These are phyloP conservation scores for Eucalyptus victrix DNA, from an alignment of 345 rosid species.

Conservation along the genomic window DNA sequence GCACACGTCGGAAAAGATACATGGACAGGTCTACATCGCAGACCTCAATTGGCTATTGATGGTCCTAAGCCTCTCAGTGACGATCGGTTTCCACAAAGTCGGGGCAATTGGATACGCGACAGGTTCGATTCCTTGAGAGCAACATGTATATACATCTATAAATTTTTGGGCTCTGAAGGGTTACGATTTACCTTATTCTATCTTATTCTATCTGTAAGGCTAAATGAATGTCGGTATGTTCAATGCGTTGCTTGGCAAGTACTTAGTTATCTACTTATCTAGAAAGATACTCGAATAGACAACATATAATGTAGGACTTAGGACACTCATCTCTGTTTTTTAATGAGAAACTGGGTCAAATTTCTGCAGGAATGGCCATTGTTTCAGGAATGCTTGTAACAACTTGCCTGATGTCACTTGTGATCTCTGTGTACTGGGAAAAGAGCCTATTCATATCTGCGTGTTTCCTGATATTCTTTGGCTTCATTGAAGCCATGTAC, in stretches of 20 bases:
- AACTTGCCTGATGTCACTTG: slow-evolving; percentile 52
- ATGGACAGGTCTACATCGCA: slow-evolving; percentile 54
- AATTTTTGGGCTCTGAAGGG: background rate
- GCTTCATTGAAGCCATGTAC: slow-evolving; percentile 31
- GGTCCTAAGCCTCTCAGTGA: slow-evolving; percentile 37
- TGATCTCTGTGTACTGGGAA: slow-evolving; percentile 43
- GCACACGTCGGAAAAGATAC: slow-evolving; percentile 38
- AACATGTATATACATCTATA: background rate
- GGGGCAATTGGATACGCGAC: slow-evolving; percentile 28
- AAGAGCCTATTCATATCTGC: slow-evolving; percentile 21
- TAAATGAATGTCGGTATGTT: background rate
- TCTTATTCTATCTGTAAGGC: background rate
- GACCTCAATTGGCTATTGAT: slow-evolving; percentile 51
- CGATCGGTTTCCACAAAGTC: slow-evolving; percentile 29
- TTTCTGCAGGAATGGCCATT: slow-evolving; percentile 34
- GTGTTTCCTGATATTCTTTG: slow-evolving; percentile 30
- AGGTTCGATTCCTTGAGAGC: slow-evolving; percentile 8
- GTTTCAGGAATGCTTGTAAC: slow-evolving; percentile 47
- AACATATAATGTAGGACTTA: background rate
- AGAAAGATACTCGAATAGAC: background rate
- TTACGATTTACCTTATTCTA: background rate
- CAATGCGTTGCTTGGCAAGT: background rate
- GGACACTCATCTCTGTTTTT: background rate
- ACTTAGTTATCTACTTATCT: background rate
- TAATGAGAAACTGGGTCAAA: background rate